Base-by-base conservation (phyloP, 2,329 filamentous ascomycete species). In the Mycogone perniciosa region DNA sequence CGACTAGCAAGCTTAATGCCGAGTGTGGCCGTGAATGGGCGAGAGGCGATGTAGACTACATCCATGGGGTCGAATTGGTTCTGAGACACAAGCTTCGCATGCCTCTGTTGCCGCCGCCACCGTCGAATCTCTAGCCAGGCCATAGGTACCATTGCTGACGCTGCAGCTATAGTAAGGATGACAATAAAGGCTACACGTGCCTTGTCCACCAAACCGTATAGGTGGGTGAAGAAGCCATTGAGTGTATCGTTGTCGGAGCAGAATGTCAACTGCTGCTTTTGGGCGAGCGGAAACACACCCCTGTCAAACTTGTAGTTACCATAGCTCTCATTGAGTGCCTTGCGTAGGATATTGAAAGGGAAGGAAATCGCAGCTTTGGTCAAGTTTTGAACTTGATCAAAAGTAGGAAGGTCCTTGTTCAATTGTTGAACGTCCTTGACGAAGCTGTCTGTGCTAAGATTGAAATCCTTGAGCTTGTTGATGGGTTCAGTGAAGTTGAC, bases 161-260 rank as follows among this genome's bases (percentile, higher is more conserved):
- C 67, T 5, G 91, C 91, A 27, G 85, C 73, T 34, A 88, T 67
- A 44, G 85, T 71, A 35, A 97, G 75, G 11, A 90, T 77, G n/a
- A 79, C 83, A 48, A 95, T 79, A 64, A 95, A 90, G 44, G 86
- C 80, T 54, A 84, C 88, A 62, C 83, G 82, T 43, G 88, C 87
- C 20, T 79, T 77, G 48, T 76, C 71, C n/a, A 85, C 80, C 41
- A 89, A 75, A 29, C 80, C 70, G 46, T 82, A 81, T 1, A 97
- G 75, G 9, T 76, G 76, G 51, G 84, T 73, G 67, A 99, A 99
- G 74, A 97, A 97, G 56, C 84, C 76, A 62, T 85, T 82, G 67
- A 99, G 86, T 31, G 80, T 82, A 57, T 88, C 79, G 69, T 93
- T 89, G 64, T 89, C 82, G 39, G 89, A 89, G 73, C 93, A 99